phyloP scores from a whole-genome alignment of 2,329 filamentous ascomycete genomes.

The Alternaria tenuissima region DNA sequence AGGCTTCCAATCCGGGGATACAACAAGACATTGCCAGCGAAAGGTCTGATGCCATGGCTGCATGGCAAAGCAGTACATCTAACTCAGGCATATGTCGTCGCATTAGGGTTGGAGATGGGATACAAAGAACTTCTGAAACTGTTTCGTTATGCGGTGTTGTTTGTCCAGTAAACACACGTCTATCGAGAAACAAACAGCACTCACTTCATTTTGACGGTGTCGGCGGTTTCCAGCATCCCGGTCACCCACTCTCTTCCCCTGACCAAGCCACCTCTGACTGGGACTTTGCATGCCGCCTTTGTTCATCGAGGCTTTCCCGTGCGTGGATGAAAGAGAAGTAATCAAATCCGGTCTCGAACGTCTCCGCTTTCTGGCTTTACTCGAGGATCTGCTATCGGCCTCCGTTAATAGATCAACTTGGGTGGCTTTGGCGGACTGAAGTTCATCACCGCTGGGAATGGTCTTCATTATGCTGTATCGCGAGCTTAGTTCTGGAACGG shows the following conservation, averaged over 20 bases:
- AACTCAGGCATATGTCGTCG: constrained; percentile 28
- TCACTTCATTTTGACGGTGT: constrained; percentile 39
- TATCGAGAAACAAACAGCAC: constrained; percentile 35
- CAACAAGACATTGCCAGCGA: background rate
- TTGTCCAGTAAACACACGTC: constrained; percentile 27
- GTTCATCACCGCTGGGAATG: constrained; percentile 33
- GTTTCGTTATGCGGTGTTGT: constrained; percentile 36
- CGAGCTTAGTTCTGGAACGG: constrained; percentile 23
- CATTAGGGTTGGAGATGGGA: constrained; percentile 20
- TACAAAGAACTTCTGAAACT: constrained; percentile 32
- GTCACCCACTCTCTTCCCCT: constrained; percentile 29
- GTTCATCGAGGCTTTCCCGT: constrained; percentile 32
- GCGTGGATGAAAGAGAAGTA: constrained; percentile 32
- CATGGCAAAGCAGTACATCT: constrained; percentile 16
- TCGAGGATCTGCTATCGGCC: constrained; percentile 35
- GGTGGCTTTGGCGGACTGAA: constrained; percentile 24
- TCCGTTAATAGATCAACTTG: constrained; percentile 32
- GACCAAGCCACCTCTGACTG: constrained; percentile 19
- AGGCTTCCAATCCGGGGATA: background rate
- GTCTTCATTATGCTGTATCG: constrained; percentile 37
- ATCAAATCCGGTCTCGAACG: constrained; percentile 29
- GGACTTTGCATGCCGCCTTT: constrained; percentile 29
- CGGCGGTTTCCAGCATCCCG: constrained; percentile 18
- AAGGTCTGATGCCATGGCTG: background rate
- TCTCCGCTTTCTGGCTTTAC: constrained; percentile 30